phyloP scores from a whole-genome alignment of 176 grass and related monocot genomes.

The Rhipidocladum racemiflorum region DNA sequence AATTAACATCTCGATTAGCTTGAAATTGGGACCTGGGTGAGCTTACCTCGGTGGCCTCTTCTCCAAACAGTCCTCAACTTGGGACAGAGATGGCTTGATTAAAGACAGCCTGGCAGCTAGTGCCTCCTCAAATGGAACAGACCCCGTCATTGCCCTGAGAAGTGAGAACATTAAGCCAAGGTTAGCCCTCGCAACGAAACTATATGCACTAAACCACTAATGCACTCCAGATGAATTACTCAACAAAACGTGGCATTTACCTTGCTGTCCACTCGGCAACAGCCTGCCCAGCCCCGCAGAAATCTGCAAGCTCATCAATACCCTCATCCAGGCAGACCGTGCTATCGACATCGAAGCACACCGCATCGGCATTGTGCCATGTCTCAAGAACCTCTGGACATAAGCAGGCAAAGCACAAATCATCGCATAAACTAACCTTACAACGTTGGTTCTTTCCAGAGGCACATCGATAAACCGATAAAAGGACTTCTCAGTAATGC shows the following conservation, averaged over 20 bases:
- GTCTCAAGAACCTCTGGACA: conserved; percentile 52
- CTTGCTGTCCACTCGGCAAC: conserved; percentile 86
- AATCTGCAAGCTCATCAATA: conserved; percentile 85
- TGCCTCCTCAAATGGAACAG: conserved; percentile 87
- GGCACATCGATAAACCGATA: background rate
- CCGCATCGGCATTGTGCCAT: conserved; percentile 54
- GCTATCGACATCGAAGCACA: conserved; percentile 95
- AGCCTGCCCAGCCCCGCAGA: conserved; percentile 70
- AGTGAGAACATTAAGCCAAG: conserved; percentile 20
- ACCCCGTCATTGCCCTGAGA: conserved; percentile 81
- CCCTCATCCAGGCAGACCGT: conserved; percentile 85
- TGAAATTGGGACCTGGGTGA: background rate
- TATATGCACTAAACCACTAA: background rate
- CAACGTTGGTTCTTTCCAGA: background rate
- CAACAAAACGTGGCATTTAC: conserved; percentile 25
- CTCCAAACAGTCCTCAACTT: conserved; percentile 65
- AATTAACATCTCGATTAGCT: background rate
- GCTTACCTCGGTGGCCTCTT: conserved; percentile 76
- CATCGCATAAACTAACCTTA: background rate
- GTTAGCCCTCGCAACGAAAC: background rate
- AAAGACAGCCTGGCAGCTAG: conserved; percentile 77
- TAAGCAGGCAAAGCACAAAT: background rate
- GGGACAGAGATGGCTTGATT: conserved; percentile 71
- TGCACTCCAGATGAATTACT: background rate
- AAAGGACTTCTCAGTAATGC: background rate